Conservation (phyloP, 305 asterid species). For the Fraxinus albicans region DNA sequence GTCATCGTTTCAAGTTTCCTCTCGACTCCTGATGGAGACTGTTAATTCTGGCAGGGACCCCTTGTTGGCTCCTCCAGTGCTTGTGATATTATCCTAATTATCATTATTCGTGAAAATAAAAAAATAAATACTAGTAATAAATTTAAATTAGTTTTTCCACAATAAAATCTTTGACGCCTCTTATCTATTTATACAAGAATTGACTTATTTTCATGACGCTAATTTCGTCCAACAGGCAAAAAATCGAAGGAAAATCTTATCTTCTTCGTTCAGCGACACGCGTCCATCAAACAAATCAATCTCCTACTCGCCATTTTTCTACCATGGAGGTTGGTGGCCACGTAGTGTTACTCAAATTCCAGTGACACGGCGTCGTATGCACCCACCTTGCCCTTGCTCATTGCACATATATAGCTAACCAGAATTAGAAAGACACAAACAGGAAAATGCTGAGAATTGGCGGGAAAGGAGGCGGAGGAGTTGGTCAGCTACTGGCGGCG, state of each 20-base stretch:
- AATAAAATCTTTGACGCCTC: too few species aligned
- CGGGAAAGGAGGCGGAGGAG: constrained; percentile 71
- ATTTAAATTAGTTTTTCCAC: too few species aligned
- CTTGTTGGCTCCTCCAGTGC: too few species aligned
- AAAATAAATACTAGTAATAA: too few species aligned
- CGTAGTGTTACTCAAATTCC: not conserved
- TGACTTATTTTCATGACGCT: not conserved
- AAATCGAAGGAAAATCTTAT: constrained; percentile 23
- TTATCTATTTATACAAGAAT: too few species aligned
- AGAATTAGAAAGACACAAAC: not conserved
- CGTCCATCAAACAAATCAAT: constrained; percentile 19
- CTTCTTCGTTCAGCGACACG: constrained; percentile 28
- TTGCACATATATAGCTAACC: not conserved
- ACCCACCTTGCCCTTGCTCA: not conserved
- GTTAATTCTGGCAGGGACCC: too few species aligned
- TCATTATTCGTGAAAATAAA: too few species aligned
- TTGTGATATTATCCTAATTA: too few species aligned
- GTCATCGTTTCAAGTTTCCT: too few species aligned
- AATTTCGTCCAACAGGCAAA: not conserved
- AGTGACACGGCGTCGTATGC: constrained; percentile 23
- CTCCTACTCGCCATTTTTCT: constrained; percentile 1
- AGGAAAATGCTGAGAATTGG: constrained; percentile 60
- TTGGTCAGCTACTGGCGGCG: constrained; percentile 81
- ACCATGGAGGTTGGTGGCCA: not conserved
- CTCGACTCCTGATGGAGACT: too few species aligned